phyloP scores from a whole-genome alignment of 257 asterid genomes.

The Solanum commersonii region DNA sequence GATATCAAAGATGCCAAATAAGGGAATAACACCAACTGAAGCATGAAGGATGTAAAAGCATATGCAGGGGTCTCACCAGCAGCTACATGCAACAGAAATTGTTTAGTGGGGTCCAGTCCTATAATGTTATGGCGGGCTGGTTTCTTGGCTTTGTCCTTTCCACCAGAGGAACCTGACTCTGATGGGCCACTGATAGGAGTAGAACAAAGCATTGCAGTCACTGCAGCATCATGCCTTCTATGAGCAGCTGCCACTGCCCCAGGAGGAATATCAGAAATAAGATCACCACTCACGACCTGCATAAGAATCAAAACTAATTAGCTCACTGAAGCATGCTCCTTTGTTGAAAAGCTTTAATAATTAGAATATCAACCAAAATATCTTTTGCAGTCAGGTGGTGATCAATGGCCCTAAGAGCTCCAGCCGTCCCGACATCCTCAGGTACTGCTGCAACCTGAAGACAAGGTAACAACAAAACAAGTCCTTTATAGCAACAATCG shows the following conservation, averaged over 20 bases:
- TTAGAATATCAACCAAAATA: constrained; percentile 56
- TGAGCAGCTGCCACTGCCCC: constrained; percentile 96
- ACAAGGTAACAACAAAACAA: background rate
- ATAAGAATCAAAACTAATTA: constrained; percentile 15
- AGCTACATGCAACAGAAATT: constrained; percentile 78
- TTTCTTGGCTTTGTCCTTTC: constrained; percentile 90
- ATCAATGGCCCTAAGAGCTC: constrained; percentile 85
- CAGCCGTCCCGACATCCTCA: constrained; percentile 96
- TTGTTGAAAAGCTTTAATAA: constrained; percentile 2
- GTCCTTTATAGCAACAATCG: background rate
- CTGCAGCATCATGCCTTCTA: constrained; percentile 87
- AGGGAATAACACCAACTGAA: constrained; percentile 2
- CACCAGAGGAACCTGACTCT: constrained; percentile 80
- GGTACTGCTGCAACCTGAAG: constrained; percentile 91
- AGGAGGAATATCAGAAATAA: constrained; percentile 81
- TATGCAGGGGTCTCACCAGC: constrained; percentile 50
- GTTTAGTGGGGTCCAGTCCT: constrained; percentile 89
- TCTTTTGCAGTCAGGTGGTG: constrained; percentile 80
- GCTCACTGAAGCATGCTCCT: background rate
- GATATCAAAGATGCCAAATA: constrained; percentile 11
- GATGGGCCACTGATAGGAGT: constrained; percentile 79
- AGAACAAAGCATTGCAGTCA: constrained; percentile 93
- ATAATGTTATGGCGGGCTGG: constrained; percentile 60
- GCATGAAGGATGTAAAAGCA: background rate
- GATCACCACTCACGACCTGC: constrained; percentile 96